phyloP scores from a whole-genome alignment of 2,329 filamentous ascomycete species.

The Bimuria novae-zelandiae region DNA sequence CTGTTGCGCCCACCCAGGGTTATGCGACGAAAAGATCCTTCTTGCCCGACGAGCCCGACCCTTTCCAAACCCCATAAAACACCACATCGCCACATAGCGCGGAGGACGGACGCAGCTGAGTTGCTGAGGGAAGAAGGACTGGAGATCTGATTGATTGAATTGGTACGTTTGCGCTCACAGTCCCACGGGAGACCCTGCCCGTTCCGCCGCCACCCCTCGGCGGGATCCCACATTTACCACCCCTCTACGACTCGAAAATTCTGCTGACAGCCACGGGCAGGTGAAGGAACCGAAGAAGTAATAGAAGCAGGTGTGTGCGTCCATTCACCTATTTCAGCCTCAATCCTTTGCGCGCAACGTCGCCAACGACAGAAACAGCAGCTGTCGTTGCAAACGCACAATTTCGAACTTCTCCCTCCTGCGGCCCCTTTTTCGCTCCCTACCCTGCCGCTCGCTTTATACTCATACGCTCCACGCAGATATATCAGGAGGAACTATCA shows the following conservation, averaged over 20 bases:
- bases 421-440: slow-evolving; percentile 12
- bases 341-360: slow-evolving; percentile 6
- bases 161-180: slow-evolving; percentile 29
- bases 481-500: slow-evolving; percentile 40
- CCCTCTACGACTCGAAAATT: slow-evolving; percentile 38
- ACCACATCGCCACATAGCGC: slow-evolving; percentile 21
- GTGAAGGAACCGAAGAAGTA: slow-evolving; percentile 36
- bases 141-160: slow-evolving; percentile 34
- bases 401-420: slow-evolving; percentile 21
- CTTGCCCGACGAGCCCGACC: slow-evolving; percentile 22
- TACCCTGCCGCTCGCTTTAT: slow-evolving; percentile 15
- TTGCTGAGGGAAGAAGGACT: slow-evolving; percentile 49
- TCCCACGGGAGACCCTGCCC: slow-evolving; percentile 1
- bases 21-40: slow-evolving; percentile 15
- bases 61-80: slow-evolving; percentile 25
- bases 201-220: slow-evolving; percentile 24
- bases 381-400: slow-evolving; percentile 25
- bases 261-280: slow-evolving; percentile 36
- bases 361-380: slow-evolving; percentile 17
- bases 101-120: slow-evolving; percentile 47
- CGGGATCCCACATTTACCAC: slow-evolving; percentile 27
- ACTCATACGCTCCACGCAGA: slow-evolving; percentile 30
- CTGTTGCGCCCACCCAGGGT: slow-evolving; percentile 17
- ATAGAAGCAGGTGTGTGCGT: slow-evolving; percentile 25
- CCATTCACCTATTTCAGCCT: slow-evolving; percentile 4